Base-by-base conservation (phyloP, 2,329 filamentous ascomycete genomes). In the Botrytis deweyae region DNA sequence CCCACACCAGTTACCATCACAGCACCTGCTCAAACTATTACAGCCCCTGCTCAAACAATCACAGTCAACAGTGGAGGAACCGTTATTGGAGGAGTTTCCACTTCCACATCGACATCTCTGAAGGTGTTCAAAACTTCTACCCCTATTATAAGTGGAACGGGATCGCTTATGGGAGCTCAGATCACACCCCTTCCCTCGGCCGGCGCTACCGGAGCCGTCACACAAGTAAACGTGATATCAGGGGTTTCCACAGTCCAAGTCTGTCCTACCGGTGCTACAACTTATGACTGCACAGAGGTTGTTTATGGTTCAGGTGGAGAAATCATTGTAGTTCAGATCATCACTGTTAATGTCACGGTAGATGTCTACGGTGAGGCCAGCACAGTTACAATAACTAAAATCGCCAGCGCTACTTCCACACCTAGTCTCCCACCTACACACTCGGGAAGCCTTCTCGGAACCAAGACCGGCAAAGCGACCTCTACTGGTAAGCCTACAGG, bases 211-310 rank as follows among this genome's bases (percentile, higher is more conserved):
- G 69, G 58, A 42, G 69, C 69, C n/a, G 61, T 72, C n/a, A 72
- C 70, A 49, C 36, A 66, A 29, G 44, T 72, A 20, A 72, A 72
- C 70, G 70, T 72, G 46, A 44, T 72, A 42, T 72, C 70, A 52
- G 70, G 62, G 16, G 22, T 67, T 67, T 72, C 70, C 20, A 74
- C 59, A 14, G 72, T 73, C 1, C 66, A 71, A 44, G 72, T 70
- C n/a, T 73, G 72, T 38, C 72, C 72, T 44, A 73, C 72, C 6
- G 68, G 59, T 49, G 55, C 59, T 29, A 42, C 55, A 22, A 63
- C 55, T 58, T 73, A 73, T 65, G 68, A 72, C 20, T 73, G 67
- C 16, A 71, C 67, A 25, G 55, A 72, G 40, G 68, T 63, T 33
- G 46, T 73, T 55, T 72, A 73, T 42, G 68, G 68, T 14, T 58